Percentiles rank a stretch among this genome's conserved stretches.
phyloP scores from a whole-genome alignment of 257 asterid genomes.

The Ajuga chamaepitys region DNA sequence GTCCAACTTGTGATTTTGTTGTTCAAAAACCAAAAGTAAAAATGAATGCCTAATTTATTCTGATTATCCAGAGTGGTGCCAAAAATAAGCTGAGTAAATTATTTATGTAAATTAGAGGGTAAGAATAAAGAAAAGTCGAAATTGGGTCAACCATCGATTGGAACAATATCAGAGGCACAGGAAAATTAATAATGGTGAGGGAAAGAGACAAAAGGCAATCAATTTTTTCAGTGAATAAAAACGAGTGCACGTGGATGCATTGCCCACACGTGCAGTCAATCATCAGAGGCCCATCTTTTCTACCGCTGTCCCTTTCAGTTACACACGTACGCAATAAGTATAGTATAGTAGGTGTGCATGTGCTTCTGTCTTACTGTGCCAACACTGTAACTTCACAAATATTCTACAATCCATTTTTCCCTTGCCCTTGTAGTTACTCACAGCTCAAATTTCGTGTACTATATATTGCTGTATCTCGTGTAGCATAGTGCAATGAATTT shows the following conservation, averaged over 20 bases:
- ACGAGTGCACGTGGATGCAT: constrained; percentile 81
- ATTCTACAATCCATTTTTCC: too few relatives aligned
- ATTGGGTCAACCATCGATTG: constrained; percentile 11
- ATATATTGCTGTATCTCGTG: too few relatives aligned
- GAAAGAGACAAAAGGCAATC: constrained; percentile 47
- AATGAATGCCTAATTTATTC: neutral
- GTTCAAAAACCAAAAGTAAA: neutral
- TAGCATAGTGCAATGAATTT: too few relatives aligned
- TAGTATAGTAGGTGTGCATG: too few relatives aligned
- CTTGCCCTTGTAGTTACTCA: too few relatives aligned
- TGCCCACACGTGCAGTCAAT: constrained; percentile 83
- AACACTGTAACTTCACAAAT: too few relatives aligned
- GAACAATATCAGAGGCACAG: constrained; percentile 17
- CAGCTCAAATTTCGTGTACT: too few relatives aligned
- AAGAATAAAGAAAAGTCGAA: constrained; percentile 6
- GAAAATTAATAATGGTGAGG: constrained; percentile 10
- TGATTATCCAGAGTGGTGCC: neutral
- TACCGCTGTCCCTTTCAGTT: constrained; percentile 22
- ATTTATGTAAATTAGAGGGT: neutral
- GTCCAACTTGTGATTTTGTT: too few relatives aligned
- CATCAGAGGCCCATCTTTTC: constrained; percentile 38
- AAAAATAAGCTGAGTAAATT: neutral
- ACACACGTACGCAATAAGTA: constrained; percentile 15
- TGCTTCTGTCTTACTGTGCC: too few relatives aligned
- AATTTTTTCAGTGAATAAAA: constrained; percentile 41